Base-by-base conservation (phyloP, 352 stramenopile species). In the Globisporangium solare region DNA sequence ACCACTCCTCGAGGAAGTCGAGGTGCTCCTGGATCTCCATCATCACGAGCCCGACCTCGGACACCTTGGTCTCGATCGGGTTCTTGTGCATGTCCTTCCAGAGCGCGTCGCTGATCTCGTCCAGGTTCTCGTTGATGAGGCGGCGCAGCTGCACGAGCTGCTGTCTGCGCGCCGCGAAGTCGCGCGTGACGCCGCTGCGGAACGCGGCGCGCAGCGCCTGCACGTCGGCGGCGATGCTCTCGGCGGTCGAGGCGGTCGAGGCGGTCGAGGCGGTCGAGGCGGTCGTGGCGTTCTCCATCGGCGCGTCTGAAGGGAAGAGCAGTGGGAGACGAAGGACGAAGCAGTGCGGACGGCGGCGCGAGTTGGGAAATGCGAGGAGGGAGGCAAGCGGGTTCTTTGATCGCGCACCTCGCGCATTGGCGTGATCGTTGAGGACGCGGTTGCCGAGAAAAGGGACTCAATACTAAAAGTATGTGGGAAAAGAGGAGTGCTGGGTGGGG, bases 21-120 rank as follows among this genome's bases (percentile, higher is more conserved):
- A 90, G 60, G 32, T 87, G 68, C 31, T 87, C 40, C 54, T 87
- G 74, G 21, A 95, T 70, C 61, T 96, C 88, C 18, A 42, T 49
- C 8, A 75, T 47, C 2, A 94, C 41, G 10, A 75, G 52, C 18
- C 50, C 49, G 14, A 90, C 51, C 58, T 96, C 87, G 17, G 60
- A 69, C 51, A 86, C 61, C n/a, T 71, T 68, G 51, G 65, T 74
- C 68, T 96, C 88, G 31, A 74, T 64, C 31, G 80, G 70, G 21
- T 78, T 69, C 60, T 86, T 85, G 74, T 79, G 73, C 52, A 93
- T 43, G 54, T 93, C 83, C 32, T 76, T 76, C 56, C 61, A 74
- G 41, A 91, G 41, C 40, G 80, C 81, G 32, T 76, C 76, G 35
- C 66, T 66, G 14, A 93, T 43, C 59, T 75, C 69, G 12, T 51